Base-by-base conservation (phyloP, 192 early-diverging fungal genomes). In the Phycomyces blakesleeanus region DNA sequence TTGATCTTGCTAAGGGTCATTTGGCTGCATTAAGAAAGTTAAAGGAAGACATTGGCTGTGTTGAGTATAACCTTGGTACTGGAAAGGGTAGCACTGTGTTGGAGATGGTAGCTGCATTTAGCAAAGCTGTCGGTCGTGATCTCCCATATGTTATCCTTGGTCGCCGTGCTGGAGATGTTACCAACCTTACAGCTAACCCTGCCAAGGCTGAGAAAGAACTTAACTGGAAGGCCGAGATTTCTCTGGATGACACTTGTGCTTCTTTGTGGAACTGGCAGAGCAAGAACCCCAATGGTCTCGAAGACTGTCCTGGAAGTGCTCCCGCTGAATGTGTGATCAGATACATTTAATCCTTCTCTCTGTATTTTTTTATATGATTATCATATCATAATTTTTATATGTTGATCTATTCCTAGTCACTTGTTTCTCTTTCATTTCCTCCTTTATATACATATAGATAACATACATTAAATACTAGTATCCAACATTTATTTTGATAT, bases 81-180 rank as follows among this genome's bases (percentile, higher is more conserved):
- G 96, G 96, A 57, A 67, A 85, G 26, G 96, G 96, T 39, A 91
- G 87, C 80, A 86, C 92, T 0, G 96, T 98, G 54, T 83, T 90
- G 50, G 92, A 98, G 69, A 92, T 98, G 78, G 85, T 98, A 62
- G 82, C 88, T 5, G 88, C 91, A 51, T 89, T 93, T 55, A 80
- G 87, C 25, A 84, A 83, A 21, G 87, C 91, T 14, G 93, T 91
- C 5, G 92, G 92, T 21, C 87, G 89, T 52, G 66, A 84, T 9
- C 87, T 98, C 37, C 88, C 90, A 37, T 90, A 87, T 50, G 72
- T 78, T 54, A 65, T 87, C 29, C 78, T 80, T 38, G 76, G 69
- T 21, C 84, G 93, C 58, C 87, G 93, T 29, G 51, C 83, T 40
- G 94, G 94, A 29, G 94, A 96, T 80, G 89, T 91, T n/a, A 88